Base-by-base conservation (phyloP, 1,139 yeast genomes). In the Candida sanyaensis region DNA sequence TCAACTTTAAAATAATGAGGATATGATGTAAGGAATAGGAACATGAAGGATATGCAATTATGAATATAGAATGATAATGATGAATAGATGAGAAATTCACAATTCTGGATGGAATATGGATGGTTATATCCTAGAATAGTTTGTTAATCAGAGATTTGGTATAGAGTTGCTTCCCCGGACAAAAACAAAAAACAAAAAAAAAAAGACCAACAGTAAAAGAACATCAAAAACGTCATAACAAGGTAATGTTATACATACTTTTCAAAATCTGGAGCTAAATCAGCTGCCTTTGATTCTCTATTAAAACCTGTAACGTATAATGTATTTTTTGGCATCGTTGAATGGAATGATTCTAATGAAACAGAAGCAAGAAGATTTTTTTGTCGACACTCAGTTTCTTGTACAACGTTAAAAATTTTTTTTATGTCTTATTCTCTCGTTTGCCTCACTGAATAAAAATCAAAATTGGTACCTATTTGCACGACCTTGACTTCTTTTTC, bases 221-320 rank as follows among this genome's bases (percentile, higher is more conserved):
- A 48, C 41, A 44, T 33, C 34, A 41, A 41, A 38, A 28, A 30
- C 36, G n/a, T 34, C 10, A 32, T 31, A 17, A 17, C 21, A 13
- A 31, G 6, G 12, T 24, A 36, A 21, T 23, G 23, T 37, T 29
- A 62, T 64, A 78, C 85, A 64, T 77, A 84, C 87, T 77, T 75
- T 67, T 85, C 90, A 61, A 86, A 84, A 45, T 81, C 84, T 32
- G 83, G 81, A 9, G 89, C 90, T 55, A 86, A 73, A 52, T 81
- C 86, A 43, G 81, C 80, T 29, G 90, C 90, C 61, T 79, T 75
- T 47, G 83, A 71, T 38, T 79, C 88, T 52, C 73, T 76, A 41
- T 74, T 64, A 62, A 85, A 84, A 28, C 90, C 88, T 6, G 86
- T 79, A 40, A 83, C 86, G 60, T 82, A 82, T 49, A 83, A 70